Evolutionary conservation across 331 rosid species (phyloP), one percentile per base, ranked within the genome.

Genomic region (Arachis monticola): DNA sequence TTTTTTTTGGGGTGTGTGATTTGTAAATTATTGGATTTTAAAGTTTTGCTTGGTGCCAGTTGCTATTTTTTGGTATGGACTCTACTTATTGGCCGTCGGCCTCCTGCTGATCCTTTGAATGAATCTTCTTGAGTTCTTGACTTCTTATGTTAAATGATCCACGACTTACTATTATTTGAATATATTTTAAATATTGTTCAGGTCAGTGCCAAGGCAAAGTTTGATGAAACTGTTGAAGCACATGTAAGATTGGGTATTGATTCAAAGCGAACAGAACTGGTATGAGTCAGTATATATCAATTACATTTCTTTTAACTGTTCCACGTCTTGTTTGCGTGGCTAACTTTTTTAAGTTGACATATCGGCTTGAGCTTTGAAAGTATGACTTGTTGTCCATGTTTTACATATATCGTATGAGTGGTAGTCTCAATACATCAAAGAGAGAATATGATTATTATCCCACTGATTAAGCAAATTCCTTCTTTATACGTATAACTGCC

Each of bases 221-320:
- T 94, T 86, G 93, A 94, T 48, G 99, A 94, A 86, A 92, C 93
- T 78, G 85, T 94, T 76, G 99, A 94, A 89, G 97, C 91, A 41
- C 99, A 94, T 75, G 83, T 89, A 32, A 84, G 84, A 79, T 74
- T 94, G 96, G 97, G 96, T 44, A 86, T 92, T 61, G 95, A 90
- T 67, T 85, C 97, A 22, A 89, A 93, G 93, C 85, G 93, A 80
- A 88, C 91, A 79, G 99, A 92, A 79, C 60, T 79, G 88, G 90
- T 86, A 79, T 76, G 0, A 55, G 75, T 60, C 22, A 48, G 31
- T 56, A n/a, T 80, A 63, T 57, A 52, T 3, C 7, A 8, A 70
- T 40, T 11, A 42, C 53, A 53, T 13, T 67, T 42, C 35, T 10
- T 13, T n/a, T 53, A 1, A n/a, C 38, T 44, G 7, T 44, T 14